phyloP scores from a whole-genome alignment of 179 eudicot genomes.

The Corrigiola litoralis region DNA sequence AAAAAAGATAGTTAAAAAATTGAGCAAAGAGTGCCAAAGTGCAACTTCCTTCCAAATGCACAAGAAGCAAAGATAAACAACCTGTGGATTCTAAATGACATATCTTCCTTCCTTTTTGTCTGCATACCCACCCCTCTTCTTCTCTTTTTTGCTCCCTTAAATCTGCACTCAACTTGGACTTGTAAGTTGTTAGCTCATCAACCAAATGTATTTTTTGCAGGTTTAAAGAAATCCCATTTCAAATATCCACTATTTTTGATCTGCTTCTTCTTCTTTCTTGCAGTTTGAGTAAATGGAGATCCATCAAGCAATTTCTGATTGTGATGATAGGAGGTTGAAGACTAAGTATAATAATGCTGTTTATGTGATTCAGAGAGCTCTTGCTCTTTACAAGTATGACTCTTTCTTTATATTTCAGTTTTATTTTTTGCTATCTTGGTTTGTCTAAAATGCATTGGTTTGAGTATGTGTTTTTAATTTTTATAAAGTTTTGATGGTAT shows the following conservation, averaged over 20 bases:
- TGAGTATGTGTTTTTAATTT: neutral
- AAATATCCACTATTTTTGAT: conserved; percentile 15
- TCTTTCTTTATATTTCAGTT: neutral
- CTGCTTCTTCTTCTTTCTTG: neutral
- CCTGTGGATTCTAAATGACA: conserved; percentile 17
- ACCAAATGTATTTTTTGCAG: neutral
- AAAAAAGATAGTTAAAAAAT: neutral
- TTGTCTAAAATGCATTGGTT: neutral
- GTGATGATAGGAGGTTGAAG: conserved; percentile 80
- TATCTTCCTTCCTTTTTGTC: conserved; percentile 8
- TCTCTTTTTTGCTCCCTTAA: neutral
- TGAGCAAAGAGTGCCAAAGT: neutral
- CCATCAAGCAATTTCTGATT: conserved; percentile 64
- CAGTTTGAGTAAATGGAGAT: conserved; percentile 68
- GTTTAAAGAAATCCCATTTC: conserved; percentile 15
- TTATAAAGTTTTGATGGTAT: neutral
- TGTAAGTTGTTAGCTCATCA: conserved; percentile 11
- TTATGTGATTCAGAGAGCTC: conserved; percentile 81
- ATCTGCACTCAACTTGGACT: conserved; percentile 1
- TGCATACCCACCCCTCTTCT: neutral
- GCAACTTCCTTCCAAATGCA: conserved; percentile 1
- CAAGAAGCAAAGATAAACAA: conserved; percentile 4
- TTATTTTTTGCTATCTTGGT: neutral
- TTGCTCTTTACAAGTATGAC: conserved; percentile 78
- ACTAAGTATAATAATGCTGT: conserved; percentile 86